Evolutionary conservation across 2,329 filamentous ascomycete genomes (phyloP).

Genomic region (Venturia aucupariae): DNA sequence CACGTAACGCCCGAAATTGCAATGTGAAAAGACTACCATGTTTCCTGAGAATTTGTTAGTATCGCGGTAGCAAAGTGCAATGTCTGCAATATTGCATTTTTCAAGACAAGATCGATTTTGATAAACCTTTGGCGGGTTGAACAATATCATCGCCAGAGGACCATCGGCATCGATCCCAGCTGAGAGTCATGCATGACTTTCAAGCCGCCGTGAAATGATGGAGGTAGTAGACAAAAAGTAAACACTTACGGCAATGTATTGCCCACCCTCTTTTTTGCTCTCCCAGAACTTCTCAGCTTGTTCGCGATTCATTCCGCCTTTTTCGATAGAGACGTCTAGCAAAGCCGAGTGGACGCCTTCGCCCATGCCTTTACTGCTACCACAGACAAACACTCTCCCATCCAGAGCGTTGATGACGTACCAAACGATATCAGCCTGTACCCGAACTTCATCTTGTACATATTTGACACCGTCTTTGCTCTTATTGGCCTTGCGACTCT

Average conservation of each 20-base stretch:
- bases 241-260: conserved; percentile 72
- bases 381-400: conserved; percentile 91
- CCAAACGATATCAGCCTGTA: conserved; percentile 96
- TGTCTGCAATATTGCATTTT: too few relatives aligned
- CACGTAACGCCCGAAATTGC: too few relatives aligned
- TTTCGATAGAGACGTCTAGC: conserved; percentile 83
- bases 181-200: too few relatives aligned
- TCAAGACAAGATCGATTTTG: too few relatives aligned
- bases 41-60: neutral
- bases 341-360: conserved; percentile 87
- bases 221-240: neutral
- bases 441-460: conserved; percentile 87
- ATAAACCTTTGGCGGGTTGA: too few relatives aligned
- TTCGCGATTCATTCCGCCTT: conserved; percentile 74
- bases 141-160: too few relatives aligned
- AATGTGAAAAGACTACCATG: neutral
- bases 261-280: conserved; percentile 81
- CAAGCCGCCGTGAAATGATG: neutral
- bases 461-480: conserved; percentile 64
- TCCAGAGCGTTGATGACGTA: conserved; percentile 95
- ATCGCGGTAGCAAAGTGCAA: neutral
- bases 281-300: conserved; percentile 85
- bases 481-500: conserved; percentile 50
- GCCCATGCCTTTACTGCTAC: conserved; percentile 92
- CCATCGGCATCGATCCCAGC: too few relatives aligned